These are phyloP conservation scores for Phytophthora ramorum DNA, from an alignment of 352 stramenopile species.

Conservation along the genomic window DNA sequence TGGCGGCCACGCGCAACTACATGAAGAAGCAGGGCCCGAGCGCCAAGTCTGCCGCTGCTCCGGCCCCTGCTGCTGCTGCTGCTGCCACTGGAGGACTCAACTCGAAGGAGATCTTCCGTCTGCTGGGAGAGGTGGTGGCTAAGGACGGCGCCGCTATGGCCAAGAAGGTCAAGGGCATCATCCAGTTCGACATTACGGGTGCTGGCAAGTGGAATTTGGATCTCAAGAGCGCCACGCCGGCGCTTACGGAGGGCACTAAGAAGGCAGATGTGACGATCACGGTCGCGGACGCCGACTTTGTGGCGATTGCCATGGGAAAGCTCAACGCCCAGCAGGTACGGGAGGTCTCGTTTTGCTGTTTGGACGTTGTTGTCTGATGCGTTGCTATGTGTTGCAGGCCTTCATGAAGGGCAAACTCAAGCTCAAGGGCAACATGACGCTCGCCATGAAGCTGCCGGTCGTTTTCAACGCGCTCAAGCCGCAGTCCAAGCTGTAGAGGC, in stretches of 20 bases:
- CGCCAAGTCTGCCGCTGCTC: constrained; percentile 24
- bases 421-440: constrained; percentile 95
- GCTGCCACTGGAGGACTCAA: constrained; percentile 45
- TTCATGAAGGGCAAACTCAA: constrained; percentile 97
- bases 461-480: constrained; percentile 92
- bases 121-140: constrained; percentile 65
- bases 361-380: constrained; percentile 9
- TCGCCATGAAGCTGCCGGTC: constrained; percentile 95
- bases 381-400: constrained; percentile 53
- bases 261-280: constrained; percentile 84
- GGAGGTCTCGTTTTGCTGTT: background rate
- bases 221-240: constrained; percentile 66
- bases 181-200: constrained; percentile 80
- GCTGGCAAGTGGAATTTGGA: constrained; percentile 83
- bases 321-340: constrained; percentile 88
- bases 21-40: constrained; percentile 69
- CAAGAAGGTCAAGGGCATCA: constrained; percentile 84
- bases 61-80: constrained; percentile 17
- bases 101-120: constrained; percentile 76
- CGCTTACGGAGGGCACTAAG: constrained; percentile 69
- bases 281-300: constrained; percentile 79
- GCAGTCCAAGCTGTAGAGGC: constrained; percentile 69
- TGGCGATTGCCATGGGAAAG: constrained; percentile 84
- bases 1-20: constrained; percentile 82
- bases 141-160: constrained; percentile 62